Evolutionary conservation across 768 basidiomycete genomes (phyloP).

Genomic region (Lentinula aciculospora): DNA sequence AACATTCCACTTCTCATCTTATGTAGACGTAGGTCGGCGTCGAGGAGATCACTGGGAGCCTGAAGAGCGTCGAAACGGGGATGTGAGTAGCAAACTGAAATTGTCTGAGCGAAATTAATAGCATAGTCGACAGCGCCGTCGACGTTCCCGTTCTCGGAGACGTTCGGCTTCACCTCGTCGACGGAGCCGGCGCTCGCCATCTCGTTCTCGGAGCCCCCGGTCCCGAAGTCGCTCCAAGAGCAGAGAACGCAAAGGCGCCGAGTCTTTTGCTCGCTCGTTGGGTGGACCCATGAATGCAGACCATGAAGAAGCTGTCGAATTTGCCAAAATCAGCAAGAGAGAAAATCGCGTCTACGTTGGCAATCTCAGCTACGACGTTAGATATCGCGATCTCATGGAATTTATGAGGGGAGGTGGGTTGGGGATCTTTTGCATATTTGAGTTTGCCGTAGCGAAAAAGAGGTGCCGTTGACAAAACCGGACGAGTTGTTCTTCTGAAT

Average conservation of each 20-base stretch:
- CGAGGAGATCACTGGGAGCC: slow-evolving; percentile 81
- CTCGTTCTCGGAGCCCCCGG: slow-evolving; percentile 55
- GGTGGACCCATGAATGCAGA: slow-evolving; percentile 88
- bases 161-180: slow-evolving; percentile 64
- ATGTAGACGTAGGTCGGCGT: slow-evolving; percentile 32
- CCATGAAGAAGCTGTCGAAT: slow-evolving; percentile 92
- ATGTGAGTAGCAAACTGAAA: slow-evolving; percentile 38
- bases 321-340: slow-evolving; percentile 93
- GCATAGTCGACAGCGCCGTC: slow-evolving; percentile 33
- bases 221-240: slow-evolving; percentile 47
- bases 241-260: slow-evolving; percentile 54
- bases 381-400: slow-evolving; percentile 98
- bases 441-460: slow-evolving; percentile 72
- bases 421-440: slow-evolving; percentile 65
- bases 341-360: slow-evolving; percentile 99
- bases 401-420: slow-evolving; percentile 99
- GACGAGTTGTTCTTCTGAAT: neutral
- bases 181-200: slow-evolving; percentile 63
- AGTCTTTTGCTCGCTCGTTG: slow-evolving; percentile 72
- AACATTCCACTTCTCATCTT: neutral
- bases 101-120: neutral
- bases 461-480: slow-evolving; percentile 15
- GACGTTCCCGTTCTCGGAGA: slow-evolving; percentile 34
- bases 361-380: slow-evolving; percentile 98
- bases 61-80: slow-evolving; percentile 66